Base-by-base conservation (phyloP, 805 yeast species). In the Cyberlindnera xishuangbannaensis region DNA sequence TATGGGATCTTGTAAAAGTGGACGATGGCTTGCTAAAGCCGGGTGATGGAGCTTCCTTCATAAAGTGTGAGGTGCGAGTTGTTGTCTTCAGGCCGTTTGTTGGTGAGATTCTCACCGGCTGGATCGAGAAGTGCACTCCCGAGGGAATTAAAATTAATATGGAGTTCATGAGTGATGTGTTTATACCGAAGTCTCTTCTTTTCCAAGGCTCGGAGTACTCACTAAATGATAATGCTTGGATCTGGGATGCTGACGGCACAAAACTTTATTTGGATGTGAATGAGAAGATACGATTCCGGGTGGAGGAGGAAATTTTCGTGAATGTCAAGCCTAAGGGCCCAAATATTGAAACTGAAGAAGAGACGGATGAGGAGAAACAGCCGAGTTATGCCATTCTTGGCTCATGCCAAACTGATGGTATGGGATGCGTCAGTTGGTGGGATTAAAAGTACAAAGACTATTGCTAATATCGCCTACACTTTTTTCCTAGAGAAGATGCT, bases 401-500 rank as follows among this genome's bases (percentile, higher is more conserved):
- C 13, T 83, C 95, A 43, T 87, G 97, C 56, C 96, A 87, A 56
- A 77, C 86, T 4, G 96, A 87, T 51, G 98, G 98, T 27, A 85
- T 87, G 94, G 98, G 98, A 5, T 76, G 94, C 47, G 78, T 85
- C 25, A 75, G 88, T 36, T 92, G 98, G 98, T 90, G 98, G 98
- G 94, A 83, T 51, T 78, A 53, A 55, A 13, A 6, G 12, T 20
- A 20, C 9, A 20, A 12, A n/a, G n/a, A n/a, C n/a, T n/a, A 20
- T 20, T 20, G 12, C 23, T 9, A 20, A 20, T 20, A 9, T 20
- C 23, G 9, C 9, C 9, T 20, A 12, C 23, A 20, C 23, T 9
- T 9, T 20, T 12, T 9, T 20, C 11, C 9, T 9, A 20, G 9
- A 20, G 23, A 20, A 9, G 9, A 20, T 12, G 23, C 23, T n/a